These are phyloP conservation scores for Tricholoma sp. DNA, from an alignment of 768 basidiomycete genomes.

Conservation along the genomic window DNA sequence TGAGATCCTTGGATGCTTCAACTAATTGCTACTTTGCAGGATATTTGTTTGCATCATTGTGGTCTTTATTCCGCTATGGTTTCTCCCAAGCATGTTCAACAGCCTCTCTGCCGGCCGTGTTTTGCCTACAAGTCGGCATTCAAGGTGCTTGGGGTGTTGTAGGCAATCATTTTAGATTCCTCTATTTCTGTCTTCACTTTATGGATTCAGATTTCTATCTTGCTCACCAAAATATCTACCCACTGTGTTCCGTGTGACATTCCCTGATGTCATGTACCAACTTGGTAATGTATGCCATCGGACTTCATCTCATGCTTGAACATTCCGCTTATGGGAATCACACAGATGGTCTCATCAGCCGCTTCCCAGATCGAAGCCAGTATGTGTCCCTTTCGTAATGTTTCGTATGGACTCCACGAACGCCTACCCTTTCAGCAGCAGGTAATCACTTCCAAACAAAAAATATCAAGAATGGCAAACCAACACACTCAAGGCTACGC, in stretches of 20 bases:
- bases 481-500: constrained; percentile 60
- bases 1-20: too few relatives aligned
- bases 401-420: constrained; percentile 6
- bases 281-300: too few relatives aligned
- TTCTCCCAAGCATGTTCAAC: constrained; percentile 62
- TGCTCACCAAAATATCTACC: constrained; percentile 80
- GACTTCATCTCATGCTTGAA: not conserved
- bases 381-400: not conserved
- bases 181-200: constrained; percentile 25
- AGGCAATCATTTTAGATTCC: constrained; percentile 22
- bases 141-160: constrained; percentile 90
- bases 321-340: not conserved
- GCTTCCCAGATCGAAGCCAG: too few relatives aligned
- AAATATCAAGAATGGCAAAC: constrained; percentile 36
- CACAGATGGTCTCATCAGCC: constrained; percentile 56
- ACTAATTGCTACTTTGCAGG: constrained; percentile 20
- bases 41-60: constrained; percentile 50
- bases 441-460: constrained; percentile 52
- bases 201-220: constrained; percentile 57
- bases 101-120: constrained; percentile 76
- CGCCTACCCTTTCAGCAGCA: constrained; percentile 39
- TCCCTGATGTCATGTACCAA: constrained; percentile 76
- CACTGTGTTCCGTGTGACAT: constrained; percentile 82
- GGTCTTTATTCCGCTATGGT: constrained; percentile 74
- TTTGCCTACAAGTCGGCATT: constrained; percentile 80